These are phyloP conservation scores for Pulveroboletus frians DNA, from an alignment of 768 basidiomycete species.

Conservation along the genomic window DNA sequence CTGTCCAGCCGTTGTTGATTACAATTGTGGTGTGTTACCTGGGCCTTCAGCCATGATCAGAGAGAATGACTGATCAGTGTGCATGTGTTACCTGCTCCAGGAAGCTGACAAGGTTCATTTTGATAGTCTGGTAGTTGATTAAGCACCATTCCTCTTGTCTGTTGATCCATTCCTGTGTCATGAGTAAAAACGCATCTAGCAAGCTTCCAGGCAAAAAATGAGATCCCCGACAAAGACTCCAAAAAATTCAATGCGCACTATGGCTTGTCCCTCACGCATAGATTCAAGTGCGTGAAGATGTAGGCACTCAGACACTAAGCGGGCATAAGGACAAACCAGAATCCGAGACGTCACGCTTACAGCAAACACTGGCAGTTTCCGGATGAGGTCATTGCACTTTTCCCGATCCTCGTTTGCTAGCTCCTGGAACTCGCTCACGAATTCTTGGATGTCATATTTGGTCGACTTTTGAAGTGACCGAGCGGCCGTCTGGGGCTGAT, in stretches of 20 bases:
- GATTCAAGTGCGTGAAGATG: slow-evolving; percentile 24
- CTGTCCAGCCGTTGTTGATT: slow-evolving; percentile 11
- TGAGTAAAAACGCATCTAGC: slow-evolving; percentile 11
- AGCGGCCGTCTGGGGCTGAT: slow-evolving; percentile 20
- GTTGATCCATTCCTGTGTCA: slow-evolving; percentile 18
- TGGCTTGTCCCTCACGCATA: slow-evolving; percentile 18
- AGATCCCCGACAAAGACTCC: neutral
- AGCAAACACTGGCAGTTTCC: slow-evolving; percentile 18
- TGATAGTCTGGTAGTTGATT: slow-evolving; percentile 17
- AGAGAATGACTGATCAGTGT: neutral
- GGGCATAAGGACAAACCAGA: neutral
- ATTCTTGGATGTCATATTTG: slow-evolving; percentile 19
- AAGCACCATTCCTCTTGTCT: slow-evolving; percentile 23
- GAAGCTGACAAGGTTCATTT: slow-evolving; percentile 9
- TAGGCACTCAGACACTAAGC: slow-evolving; percentile 20
- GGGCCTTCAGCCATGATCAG: slow-evolving; percentile 12
- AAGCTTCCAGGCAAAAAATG: slow-evolving; percentile 10
- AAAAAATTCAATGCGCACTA: slow-evolving; percentile 3
- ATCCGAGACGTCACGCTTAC: slow-evolving; percentile 5
- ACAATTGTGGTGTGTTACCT: slow-evolving; percentile 17
- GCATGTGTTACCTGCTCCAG: slow-evolving; percentile 8
- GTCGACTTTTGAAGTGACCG: slow-evolving; percentile 17
- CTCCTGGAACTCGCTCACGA: slow-evolving; percentile 14
- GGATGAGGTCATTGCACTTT: slow-evolving; percentile 14
- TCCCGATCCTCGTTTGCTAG: slow-evolving; percentile 13